Base-by-base conservation (phyloP, 148 eudicot species). In the Heliamphora exappendiculata region DNA sequence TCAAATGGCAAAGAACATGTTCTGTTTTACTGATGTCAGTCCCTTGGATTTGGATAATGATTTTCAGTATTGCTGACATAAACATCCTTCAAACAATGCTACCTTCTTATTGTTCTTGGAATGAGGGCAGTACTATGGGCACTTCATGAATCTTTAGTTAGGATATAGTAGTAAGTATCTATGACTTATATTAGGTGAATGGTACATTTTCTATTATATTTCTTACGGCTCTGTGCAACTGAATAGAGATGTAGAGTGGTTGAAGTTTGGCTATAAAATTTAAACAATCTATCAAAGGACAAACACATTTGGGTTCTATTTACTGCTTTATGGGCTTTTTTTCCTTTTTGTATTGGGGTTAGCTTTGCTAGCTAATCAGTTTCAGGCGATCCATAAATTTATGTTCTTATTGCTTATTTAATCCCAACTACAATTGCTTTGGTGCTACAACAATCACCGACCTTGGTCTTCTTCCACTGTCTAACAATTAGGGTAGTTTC, bases 351-450 rank as follows among this genome's bases (percentile, higher is more conserved):
- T 59, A 9, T 16, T 54, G 14, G 39, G 50, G 24, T 55, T 22
- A 16, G 33, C 39, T 60, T 75, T 75, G 44, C 33, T 19, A 49
- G 28, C 20, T 47, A 47, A 16, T 11, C 28, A 19, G 2, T 44
- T 78, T n/a, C 1, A 31, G 26, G 13, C 26, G 26, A 54, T 31
- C 28, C 36, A 53, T 11, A 67, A 67, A 58, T 73, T 45, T 66
- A 47, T 73, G 67, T 45, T 41, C n/a, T 45, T 28, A 66, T 49
- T 66, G 22, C 64, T 34, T 19, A 34, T n/a, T 78, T 58, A 62
- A 2, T 36, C 8, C 14, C 57, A 44, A 31, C 31, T 9, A 29
- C 66, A 45, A 33, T 33, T 53, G 33, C 28, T 76, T 39, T 44
- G 42, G 37, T 77, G 81, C 57, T 8, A 54, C 19, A 19, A n/a